These are phyloP conservation scores for Diaporthe caulivora DNA, from an alignment of 2,329 filamentous ascomycete species.

Conservation along the genomic window DNA sequence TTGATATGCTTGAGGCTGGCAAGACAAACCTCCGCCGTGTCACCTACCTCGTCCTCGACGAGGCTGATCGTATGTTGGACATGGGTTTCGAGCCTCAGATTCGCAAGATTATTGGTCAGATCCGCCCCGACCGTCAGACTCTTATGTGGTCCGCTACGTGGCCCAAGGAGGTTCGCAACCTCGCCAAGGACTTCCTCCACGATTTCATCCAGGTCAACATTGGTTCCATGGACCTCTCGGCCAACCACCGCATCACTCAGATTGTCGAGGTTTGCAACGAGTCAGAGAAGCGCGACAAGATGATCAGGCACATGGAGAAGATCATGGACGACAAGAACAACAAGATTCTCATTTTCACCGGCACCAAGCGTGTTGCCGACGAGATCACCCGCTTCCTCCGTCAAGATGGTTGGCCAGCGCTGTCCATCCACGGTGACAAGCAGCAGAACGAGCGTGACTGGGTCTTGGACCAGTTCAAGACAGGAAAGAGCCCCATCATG, in stretches of 20 bases:
- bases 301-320: conserved; percentile 97
- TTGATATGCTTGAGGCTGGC: conserved; percentile 97
- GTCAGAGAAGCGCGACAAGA: conserved; percentile 96
- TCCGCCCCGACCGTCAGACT: conserved; percentile 97
- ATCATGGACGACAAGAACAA: conserved; percentile 97
- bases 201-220: conserved; percentile 99
- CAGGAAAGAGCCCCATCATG: conserved; percentile 99
- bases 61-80: conserved; percentile 99
- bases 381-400: conserved; percentile 98
- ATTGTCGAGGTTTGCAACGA: conserved; percentile 96
- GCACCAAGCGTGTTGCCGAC: conserved; percentile 94
- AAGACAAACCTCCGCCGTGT: conserved; percentile 98
- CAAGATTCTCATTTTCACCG: conserved; percentile 96
- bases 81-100: conserved; percentile 99
- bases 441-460: conserved; percentile 99
- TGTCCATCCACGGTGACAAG: conserved; percentile 99
- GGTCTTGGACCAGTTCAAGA: conserved; percentile 99
- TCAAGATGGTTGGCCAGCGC: conserved; percentile 96
- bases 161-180: conserved; percentile 96
- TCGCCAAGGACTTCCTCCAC: conserved; percentile 90
- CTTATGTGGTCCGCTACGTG: conserved; percentile 99
- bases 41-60: conserved; percentile 97
- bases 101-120: conserved; percentile 97
- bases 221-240: conserved; percentile 93
- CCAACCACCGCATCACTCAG: conserved; percentile 98